Percentiles rank a stretch among this genome's conserved stretches.
Conservation (phyloP, 2,329 filamentous ascomycete genomes). For the Karstenula rhodostoma region DNA sequence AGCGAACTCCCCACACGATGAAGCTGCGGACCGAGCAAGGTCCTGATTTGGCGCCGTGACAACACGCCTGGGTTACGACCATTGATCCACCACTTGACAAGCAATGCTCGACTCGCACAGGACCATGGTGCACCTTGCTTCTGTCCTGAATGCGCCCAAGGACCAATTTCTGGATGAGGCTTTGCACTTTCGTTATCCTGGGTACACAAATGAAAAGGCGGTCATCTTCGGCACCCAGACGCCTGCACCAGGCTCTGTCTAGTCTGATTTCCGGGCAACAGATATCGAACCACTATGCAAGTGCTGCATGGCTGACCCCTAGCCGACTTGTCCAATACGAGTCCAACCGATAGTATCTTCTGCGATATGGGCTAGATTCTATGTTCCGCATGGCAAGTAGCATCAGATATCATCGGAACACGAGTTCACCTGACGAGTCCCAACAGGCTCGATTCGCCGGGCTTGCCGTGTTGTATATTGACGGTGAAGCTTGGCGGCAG, state of each 20-base stretch:
- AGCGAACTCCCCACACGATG: conserved; percentile 26
- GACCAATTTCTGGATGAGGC: background rate
- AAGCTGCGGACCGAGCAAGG: conserved; percentile 23
- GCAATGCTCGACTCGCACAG: background rate
- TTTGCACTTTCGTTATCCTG: conserved; percentile 17
- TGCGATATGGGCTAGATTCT: conserved; percentile 22
- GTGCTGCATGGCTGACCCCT: conserved; percentile 20
- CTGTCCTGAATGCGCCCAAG: conserved; percentile 7
- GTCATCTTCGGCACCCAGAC: conserved; percentile 19
- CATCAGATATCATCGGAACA: conserved; percentile 30
- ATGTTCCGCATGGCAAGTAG: conserved; percentile 16
- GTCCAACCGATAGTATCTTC: conserved; percentile 28
- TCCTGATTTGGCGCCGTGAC: conserved; percentile 5
- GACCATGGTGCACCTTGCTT: conserved; percentile 25
- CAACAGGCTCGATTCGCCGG: conserved; percentile 38
- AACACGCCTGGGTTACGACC: conserved; percentile 5
- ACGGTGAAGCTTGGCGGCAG: conserved; percentile 37
- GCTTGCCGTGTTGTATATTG: conserved; percentile 48
- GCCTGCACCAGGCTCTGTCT: conserved; percentile 22
- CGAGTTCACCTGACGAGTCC: conserved; percentile 41
- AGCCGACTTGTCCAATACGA: conserved; percentile 19
- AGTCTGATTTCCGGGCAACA: conserved; percentile 20
- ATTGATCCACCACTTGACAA: conserved; percentile 18
- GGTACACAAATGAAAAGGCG: conserved; percentile 21
- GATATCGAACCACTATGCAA: conserved; percentile 27